Evolutionary conservation across 768 basidiomycete genomes (phyloP).

Genomic region (Termitomyces sp.): DNA sequence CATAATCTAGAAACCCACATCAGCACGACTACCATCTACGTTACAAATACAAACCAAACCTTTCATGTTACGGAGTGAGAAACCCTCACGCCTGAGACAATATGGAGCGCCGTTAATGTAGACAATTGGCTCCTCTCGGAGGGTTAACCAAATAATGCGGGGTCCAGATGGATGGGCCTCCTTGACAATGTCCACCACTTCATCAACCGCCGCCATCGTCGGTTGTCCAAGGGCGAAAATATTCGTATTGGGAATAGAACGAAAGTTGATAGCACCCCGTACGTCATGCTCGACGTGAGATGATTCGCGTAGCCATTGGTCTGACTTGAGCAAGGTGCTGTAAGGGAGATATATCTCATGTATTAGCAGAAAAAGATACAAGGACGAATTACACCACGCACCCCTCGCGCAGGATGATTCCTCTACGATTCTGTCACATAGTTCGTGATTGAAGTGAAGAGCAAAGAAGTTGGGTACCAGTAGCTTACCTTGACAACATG

Average conservation of each 20-base stretch:
- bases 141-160: constrained; percentile 82
- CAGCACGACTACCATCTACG: background rate
- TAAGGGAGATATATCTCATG: background rate
- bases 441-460: background rate
- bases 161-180: constrained; percentile 54
- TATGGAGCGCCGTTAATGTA: constrained; percentile 93
- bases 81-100: constrained; percentile 81
- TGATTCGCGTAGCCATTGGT: constrained; percentile 83
- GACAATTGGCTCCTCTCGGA: constrained; percentile 90
- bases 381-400: constrained; percentile 24
- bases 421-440: constrained; percentile 69
- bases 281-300: constrained; percentile 62
- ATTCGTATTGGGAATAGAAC: constrained; percentile 73
- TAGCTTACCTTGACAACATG: constrained; percentile 78
- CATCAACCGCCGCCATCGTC: constrained; percentile 79
- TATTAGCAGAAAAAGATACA: background rate
- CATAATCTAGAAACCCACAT: constrained; percentile 62
- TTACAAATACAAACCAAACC: constrained; percentile 32
- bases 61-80: constrained; percentile 93
- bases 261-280: constrained; percentile 94
- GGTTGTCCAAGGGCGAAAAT: constrained; percentile 96
- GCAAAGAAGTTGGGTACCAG: background rate
- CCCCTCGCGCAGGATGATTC: constrained; percentile 91
- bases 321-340: constrained; percentile 87
- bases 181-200: constrained; percentile 67